phyloP scores from a whole-genome alignment of 768 basidiomycete species.

The Termitomyces sp. region DNA sequence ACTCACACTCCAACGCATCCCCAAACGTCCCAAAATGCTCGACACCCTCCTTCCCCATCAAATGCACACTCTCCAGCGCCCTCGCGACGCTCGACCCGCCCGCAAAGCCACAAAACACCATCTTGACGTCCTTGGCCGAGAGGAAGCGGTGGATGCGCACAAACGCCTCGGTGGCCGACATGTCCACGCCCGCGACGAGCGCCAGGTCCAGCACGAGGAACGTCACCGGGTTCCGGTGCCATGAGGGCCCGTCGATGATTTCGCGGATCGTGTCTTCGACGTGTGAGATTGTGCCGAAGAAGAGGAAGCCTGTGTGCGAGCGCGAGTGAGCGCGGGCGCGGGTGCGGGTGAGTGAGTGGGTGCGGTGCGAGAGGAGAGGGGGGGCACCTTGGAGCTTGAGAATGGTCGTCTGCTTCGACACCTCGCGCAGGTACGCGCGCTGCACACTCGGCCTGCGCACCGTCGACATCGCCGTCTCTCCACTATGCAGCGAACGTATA shows the following conservation, averaged over 20 bases:
- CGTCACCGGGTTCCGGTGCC: slow-evolving; percentile 36
- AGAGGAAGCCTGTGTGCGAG: slow-evolving; percentile 58
- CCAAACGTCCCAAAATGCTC: slow-evolving; percentile 79
- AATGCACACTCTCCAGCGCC: slow-evolving; percentile 72
- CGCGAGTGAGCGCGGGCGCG: not conserved
- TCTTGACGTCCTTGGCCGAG: slow-evolving; percentile 63
- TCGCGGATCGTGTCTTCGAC: slow-evolving; percentile 85
- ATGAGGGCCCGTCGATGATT: slow-evolving; percentile 64
- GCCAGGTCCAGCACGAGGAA: slow-evolving; percentile 88
- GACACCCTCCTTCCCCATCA: slow-evolving; percentile 68
- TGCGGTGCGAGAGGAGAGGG: not conserved
- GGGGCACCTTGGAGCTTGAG: slow-evolving; percentile 72
- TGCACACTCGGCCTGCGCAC: slow-evolving; percentile 87
- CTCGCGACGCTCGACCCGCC: slow-evolving; percentile 59
- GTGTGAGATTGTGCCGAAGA: slow-evolving; percentile 88
- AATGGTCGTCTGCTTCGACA: slow-evolving; percentile 86
- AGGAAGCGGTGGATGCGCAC: slow-evolving; percentile 85
- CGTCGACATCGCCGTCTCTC: slow-evolving; percentile 81
- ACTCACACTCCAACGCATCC: slow-evolving; percentile 92
- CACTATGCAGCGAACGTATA: slow-evolving; percentile 79
- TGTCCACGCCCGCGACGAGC: slow-evolving; percentile 85
- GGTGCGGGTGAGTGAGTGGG: not conserved
- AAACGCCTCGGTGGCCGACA: slow-evolving; percentile 93
- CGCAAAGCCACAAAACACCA: slow-evolving; percentile 85
- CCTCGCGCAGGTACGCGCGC: slow-evolving; percentile 85